Percentiles rank a stretch among this genome's conserved stretches.
These are phyloP conservation scores for Primulina tabacum DNA, from an alignment of 257 asterid species.

Conservation along the genomic window DNA sequence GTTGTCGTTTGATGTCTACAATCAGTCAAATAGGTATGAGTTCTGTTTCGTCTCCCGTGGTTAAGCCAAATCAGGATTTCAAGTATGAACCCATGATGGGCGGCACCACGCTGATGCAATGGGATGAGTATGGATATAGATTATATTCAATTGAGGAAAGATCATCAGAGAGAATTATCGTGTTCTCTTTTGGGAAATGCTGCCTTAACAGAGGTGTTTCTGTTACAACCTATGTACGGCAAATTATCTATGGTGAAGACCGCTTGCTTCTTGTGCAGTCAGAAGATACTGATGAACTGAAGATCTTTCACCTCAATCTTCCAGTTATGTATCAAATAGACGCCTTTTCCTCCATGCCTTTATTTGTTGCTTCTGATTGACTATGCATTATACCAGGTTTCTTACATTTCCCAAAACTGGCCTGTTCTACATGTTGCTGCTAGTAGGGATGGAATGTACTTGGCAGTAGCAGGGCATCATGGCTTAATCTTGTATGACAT, in stretches of 20 bases:
- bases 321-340: constrained; percentile 69
- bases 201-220: constrained; percentile 98
- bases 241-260: constrained; percentile 96
- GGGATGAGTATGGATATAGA: constrained; percentile 98
- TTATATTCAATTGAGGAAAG: constrained; percentile 92
- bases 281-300: constrained; percentile 95
- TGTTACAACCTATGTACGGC: constrained; percentile 87
- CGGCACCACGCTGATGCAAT: constrained; percentile 83
- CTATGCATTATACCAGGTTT: constrained; percentile 59
- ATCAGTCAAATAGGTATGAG: constrained; percentile 88
- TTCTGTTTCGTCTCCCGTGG: constrained; percentile 88
- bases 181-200: constrained; percentile 96
- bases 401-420: constrained; percentile 98
- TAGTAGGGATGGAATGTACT: constrained; percentile 97
- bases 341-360: constrained; percentile 16
- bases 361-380: constrained; percentile 37
- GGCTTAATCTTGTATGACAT: constrained; percentile 94
- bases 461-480: constrained; percentile 96
- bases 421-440: constrained; percentile 98
- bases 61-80: constrained; percentile 72
- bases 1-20: constrained; percentile 98
- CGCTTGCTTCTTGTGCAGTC: constrained; percentile 96
- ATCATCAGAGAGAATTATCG: constrained; percentile 81
- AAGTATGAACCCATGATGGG: constrained; percentile 97
- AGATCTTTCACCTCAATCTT: constrained; percentile 86